A percentile compares a stretch with the other conserved stretches of the same genome.
These are phyloP conservation scores for Fallopia convolvulus DNA, from an alignment of 148 eudicot genomes.

Conservation along the genomic window DNA sequence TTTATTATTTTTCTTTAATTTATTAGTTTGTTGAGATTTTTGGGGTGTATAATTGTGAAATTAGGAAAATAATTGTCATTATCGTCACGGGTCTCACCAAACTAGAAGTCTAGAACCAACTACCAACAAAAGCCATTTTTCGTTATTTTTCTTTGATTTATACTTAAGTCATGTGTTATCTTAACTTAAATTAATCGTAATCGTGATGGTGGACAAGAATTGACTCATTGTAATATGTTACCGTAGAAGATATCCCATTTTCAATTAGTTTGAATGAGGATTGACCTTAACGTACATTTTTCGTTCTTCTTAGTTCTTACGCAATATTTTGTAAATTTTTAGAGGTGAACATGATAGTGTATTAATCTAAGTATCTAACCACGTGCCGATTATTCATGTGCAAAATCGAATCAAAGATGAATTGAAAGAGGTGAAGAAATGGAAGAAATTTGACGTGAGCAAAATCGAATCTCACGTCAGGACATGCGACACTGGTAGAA, in stretches of 20 bases:
- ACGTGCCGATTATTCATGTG: too few species aligned
- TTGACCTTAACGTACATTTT: background rate
- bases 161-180: background rate
- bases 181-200: background rate
- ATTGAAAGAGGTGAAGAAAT: too few species aligned
- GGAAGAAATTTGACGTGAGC: too few species aligned
- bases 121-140: background rate
- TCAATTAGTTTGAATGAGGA: background rate
- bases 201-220: background rate
- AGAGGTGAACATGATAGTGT: too few species aligned
- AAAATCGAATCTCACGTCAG: too few species aligned
- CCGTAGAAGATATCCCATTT: background rate
- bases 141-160: background rate
- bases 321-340: too few species aligned
- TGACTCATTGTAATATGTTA: background rate
- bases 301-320: too few species aligned
- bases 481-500: too few species aligned
- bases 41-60: background rate
- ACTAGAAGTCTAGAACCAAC: background rate
- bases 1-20: background rate
- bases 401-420: too few species aligned
- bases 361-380: too few species aligned
- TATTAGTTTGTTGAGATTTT: slow-evolving; percentile 1
- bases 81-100: background rate
- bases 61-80: background rate